Evolutionary conservation across 2,329 filamentous ascomycete genomes (phyloP).

Genomic region (Acrocalymma vagum): DNA sequence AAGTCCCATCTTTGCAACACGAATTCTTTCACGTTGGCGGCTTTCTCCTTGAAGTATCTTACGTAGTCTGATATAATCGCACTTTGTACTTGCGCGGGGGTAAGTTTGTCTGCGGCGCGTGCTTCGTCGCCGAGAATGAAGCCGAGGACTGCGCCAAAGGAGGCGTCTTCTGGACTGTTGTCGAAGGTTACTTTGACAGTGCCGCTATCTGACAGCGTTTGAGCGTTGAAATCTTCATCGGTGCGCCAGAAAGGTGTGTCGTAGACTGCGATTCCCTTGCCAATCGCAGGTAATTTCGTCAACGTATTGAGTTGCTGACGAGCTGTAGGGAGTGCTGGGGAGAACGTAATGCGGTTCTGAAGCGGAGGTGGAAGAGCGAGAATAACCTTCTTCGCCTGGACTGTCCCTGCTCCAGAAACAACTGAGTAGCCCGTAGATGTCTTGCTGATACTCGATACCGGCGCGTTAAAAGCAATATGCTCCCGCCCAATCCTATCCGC

Average conservation of each 20-base stretch:
- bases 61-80: conserved; percentile 18
- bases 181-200: conserved; percentile 24
- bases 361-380: conserved; percentile 58
- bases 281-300: conserved; percentile 57
- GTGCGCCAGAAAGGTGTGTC: conserved; percentile 57
- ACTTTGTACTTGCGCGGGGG: conserved; percentile 3
- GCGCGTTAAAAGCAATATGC: conserved; percentile 24
- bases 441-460: conserved; percentile 22
- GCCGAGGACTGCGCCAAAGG: conserved; percentile 31
- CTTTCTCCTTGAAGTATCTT: conserved; percentile 22
- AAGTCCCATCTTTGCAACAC: conserved; percentile 32
- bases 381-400: conserved; percentile 57
- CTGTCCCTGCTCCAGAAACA: conserved; percentile 25
- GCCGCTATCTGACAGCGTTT: conserved; percentile 23
- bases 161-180: conserved; percentile 19
- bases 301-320: conserved; percentile 51
- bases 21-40: conserved; percentile 22
- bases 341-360: conserved; percentile 57
- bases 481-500: conserved; percentile 21
- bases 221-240: conserved; percentile 53
- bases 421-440: conserved; percentile 18
- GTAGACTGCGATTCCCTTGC: conserved; percentile 61
- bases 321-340: conserved; percentile 53
- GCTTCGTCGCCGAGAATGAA: conserved; percentile 31
- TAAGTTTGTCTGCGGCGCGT: conserved; percentile 18